Evolutionary conservation across 2,329 filamentous ascomycete genomes (phyloP).

Genomic region (Curvularia sp.): DNA sequence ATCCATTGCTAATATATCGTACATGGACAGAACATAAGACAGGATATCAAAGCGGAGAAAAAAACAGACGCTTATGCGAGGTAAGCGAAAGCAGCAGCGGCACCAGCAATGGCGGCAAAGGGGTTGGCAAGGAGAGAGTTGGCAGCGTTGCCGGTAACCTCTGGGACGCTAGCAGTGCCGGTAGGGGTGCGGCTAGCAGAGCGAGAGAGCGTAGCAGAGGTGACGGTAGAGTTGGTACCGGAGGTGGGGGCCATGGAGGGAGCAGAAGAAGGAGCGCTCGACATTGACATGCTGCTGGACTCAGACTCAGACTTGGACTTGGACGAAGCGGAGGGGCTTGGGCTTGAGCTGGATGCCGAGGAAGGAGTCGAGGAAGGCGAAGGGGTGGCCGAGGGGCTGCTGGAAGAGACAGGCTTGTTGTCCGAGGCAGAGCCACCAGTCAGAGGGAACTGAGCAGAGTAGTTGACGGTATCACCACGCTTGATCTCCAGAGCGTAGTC

Average conservation of each 20-base stretch:
- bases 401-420: conserved; percentile 30
- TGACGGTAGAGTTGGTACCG: conserved; percentile 39
- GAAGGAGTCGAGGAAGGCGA: conserved; percentile 18
- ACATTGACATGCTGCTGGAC: conserved; percentile 17
- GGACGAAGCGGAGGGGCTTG: conserved; percentile 24
- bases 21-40: conserved; percentile 18
- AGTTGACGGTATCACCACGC: conserved; percentile 62
- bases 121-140: conserved; percentile 47
- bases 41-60: conserved; percentile 3
- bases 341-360: conserved; percentile 7
- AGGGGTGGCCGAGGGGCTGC: conserved; percentile 21
- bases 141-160: conserved; percentile 34
- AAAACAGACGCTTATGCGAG: conserved; percentile 42
- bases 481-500: conserved; percentile 68
- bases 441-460: conserved; percentile 59
- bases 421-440: conserved; percentile 40
- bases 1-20: conserved; percentile 32
- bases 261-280: conserved; percentile 39
- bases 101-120: conserved; percentile 52
- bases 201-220: conserved; percentile 34
- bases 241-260: conserved; percentile 29
- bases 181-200: conserved; percentile 27
- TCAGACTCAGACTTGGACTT: too few species aligned
- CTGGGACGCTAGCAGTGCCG: conserved; percentile 19
- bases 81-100: conserved; percentile 53